Evolutionary conservation across 257 asterid genomes (phyloP).

Genomic region (Nicotiana obtusifolia): DNA sequence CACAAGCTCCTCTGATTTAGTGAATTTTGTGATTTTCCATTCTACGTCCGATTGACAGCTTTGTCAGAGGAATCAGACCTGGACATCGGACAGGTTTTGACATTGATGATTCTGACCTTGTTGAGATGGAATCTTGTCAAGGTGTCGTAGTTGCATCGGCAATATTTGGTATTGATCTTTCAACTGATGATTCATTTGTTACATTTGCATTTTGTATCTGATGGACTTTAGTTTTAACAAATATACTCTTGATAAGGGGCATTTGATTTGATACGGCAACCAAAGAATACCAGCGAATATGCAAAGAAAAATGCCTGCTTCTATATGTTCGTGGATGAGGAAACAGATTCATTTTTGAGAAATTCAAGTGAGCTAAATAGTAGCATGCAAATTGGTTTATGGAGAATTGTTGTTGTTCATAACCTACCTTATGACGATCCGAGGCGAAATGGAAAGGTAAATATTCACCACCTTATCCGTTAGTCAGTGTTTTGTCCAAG

Average conservation of each 20-base stretch:
- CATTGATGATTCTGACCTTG: conserved; percentile 70
- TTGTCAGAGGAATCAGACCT: conserved; percentile 76
- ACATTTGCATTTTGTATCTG: not conserved
- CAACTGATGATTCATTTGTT: not conserved
- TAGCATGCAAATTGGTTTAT: conserved; percentile 66
- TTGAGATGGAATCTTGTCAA: conserved; percentile 76
- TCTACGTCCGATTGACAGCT: conserved; percentile 27
- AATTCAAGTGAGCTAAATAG: conserved; percentile 55
- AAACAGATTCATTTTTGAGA: conserved; percentile 55
- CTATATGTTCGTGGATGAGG: conserved; percentile 84
- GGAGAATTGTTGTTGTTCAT: conserved; percentile 79
- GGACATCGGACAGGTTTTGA: conserved; percentile 83
- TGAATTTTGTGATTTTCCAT: not conserved
- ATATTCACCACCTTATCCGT: too few species aligned
- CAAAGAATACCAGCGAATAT: conserved; percentile 70
- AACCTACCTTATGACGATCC: conserved; percentile 85
- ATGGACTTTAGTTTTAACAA: conserved; percentile 17
- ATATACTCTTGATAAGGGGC: conserved; percentile 56
- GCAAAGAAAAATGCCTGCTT: conserved; percentile 62
- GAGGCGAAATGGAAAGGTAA: conserved; percentile 94
- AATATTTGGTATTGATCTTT: conserved; percentile 62
- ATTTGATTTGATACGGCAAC: conserved; percentile 84
- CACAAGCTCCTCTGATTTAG: not conserved
- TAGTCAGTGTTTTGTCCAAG: too few species aligned
- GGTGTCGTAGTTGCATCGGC: conserved; percentile 94